phyloP scores from a whole-genome alignment of 208 protist genomes.

The Trypanosoma platydactyli region DNA sequence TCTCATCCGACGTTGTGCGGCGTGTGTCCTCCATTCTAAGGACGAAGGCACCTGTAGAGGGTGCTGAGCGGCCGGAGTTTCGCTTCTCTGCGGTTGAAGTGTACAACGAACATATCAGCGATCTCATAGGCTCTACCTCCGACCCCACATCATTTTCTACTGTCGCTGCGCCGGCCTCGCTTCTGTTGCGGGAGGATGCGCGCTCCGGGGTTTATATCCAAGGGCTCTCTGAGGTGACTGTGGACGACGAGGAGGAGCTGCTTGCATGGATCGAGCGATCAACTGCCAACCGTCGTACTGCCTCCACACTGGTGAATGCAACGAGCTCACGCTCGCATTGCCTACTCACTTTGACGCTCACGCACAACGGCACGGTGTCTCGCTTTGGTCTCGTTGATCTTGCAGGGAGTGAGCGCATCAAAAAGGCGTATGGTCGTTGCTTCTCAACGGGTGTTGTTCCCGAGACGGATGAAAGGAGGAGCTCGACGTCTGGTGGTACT shows the following conservation, averaged over 20 bases:
- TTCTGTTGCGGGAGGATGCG: constrained; percentile 88
- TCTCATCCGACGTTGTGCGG: constrained; percentile 77
- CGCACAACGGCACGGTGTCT: constrained; percentile 47
- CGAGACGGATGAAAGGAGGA: not conserved
- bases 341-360: constrained; percentile 89
- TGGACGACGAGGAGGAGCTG: constrained; percentile 71
- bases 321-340: constrained; percentile 92
- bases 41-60: constrained; percentile 11
- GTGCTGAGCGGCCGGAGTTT: constrained; percentile 16
- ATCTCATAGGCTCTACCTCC: constrained; percentile 59
- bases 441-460: constrained; percentile 1
- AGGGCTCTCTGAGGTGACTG: constrained; percentile 67
- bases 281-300: constrained; percentile 88
- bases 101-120: constrained; percentile 93
- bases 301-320: constrained; percentile 92
- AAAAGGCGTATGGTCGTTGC: constrained; percentile 63
- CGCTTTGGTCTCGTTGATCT: constrained; percentile 94
- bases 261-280: constrained; percentile 75
- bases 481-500: not conserved
- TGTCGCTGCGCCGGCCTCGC: not conserved
- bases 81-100: constrained; percentile 90
- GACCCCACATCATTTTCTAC: not conserved
- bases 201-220: constrained; percentile 79
- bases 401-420: constrained; percentile 92
- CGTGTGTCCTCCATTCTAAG: constrained; percentile 75